Conservation (phyloP, 1,284 basidiomycete species). For the Austropuccinia psidii region DNA sequence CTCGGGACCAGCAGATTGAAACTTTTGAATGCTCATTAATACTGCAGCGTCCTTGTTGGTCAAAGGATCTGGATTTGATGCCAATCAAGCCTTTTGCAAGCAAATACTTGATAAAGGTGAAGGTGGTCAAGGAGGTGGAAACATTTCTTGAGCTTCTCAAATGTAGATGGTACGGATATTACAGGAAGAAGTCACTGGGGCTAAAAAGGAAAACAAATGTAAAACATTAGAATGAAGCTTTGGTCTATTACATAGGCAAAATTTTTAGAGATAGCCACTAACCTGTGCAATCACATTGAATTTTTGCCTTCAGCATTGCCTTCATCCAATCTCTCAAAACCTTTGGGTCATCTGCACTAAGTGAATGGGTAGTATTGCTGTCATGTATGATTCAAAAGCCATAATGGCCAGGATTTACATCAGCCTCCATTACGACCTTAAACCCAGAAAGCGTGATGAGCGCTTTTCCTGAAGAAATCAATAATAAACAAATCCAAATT, state of each 20-base stretch:
- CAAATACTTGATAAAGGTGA: conserved; percentile 79
- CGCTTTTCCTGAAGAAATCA: conserved; percentile 65
- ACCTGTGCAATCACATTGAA: conserved; percentile 83
- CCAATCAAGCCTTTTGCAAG: conserved; percentile 74
- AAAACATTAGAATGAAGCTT: background rate
- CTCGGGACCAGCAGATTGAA: conserved; percentile 41
- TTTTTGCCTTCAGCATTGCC: conserved; percentile 97
- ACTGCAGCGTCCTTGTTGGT: conserved; percentile 55
- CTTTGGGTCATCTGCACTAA: conserved; percentile 78
- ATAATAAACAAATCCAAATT: conserved; percentile 40
- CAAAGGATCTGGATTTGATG: conserved; percentile 85
- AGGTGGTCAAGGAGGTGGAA: conserved; percentile 85
- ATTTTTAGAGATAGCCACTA: conserved; percentile 45
- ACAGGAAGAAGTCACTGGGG: conserved; percentile 89
- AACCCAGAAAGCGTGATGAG: conserved; percentile 88
- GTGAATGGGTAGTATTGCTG: conserved; percentile 75
- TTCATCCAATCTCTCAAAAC: conserved; percentile 97
- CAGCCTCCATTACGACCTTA: conserved; percentile 87
- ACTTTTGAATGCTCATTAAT: conserved; percentile 43
- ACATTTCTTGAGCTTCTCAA: conserved; percentile 89
- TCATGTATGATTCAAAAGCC: conserved; percentile 93
- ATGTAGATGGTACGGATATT: conserved; percentile 96
- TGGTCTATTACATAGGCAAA: conserved; percentile 33
- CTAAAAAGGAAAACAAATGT: no score
- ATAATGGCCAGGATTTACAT: conserved; percentile 81